Evolutionary conservation across 1,139 yeast species (phyloP).

Genomic region (Blastobotrys petasosporus): DNA sequence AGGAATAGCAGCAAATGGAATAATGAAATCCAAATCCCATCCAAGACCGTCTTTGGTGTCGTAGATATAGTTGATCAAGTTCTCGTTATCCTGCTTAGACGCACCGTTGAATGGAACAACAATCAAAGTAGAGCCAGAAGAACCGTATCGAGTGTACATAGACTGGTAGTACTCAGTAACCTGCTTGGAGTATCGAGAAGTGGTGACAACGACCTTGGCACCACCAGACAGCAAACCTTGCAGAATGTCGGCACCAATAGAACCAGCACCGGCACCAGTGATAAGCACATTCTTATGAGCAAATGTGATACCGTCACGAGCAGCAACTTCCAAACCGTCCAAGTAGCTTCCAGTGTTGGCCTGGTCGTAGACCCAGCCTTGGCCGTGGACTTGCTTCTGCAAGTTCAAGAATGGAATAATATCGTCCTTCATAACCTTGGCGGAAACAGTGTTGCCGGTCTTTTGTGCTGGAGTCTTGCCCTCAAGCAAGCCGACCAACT

Average conservation of each 20-base stretch:
- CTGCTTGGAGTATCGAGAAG: slow-evolving; percentile 89
- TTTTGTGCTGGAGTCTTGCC: slow-evolving; percentile 51
- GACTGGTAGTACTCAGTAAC: slow-evolving; percentile 95
- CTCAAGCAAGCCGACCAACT: slow-evolving; percentile 69
- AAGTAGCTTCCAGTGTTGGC: slow-evolving; percentile 70
- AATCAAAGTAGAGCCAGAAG: slow-evolving; percentile 81
- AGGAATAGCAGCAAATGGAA: slow-evolving; percentile 98
- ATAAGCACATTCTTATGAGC: slow-evolving; percentile 83
- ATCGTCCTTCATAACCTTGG: slow-evolving; percentile 43
- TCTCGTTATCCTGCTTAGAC: slow-evolving; percentile 86
- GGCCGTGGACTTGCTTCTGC: slow-evolving; percentile 65
- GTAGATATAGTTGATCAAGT: slow-evolving; percentile 79
- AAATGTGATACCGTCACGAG: slow-evolving; percentile 84
- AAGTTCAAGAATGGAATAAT: slow-evolving; percentile 93
- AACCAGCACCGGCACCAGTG: slow-evolving; percentile 99
- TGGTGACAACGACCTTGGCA: slow-evolving; percentile 93
- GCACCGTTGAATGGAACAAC: slow-evolving; percentile 99
- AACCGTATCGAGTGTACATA: slow-evolving; percentile 87
- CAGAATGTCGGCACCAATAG: slow-evolving; percentile 94
- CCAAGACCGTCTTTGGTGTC: slow-evolving; percentile 84
- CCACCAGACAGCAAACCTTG: slow-evolving; percentile 97
- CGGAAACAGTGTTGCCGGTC: slow-evolving; percentile 30
- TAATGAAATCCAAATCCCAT: slow-evolving; percentile 93
- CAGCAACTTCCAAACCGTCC: slow-evolving; percentile 88
- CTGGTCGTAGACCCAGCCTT: slow-evolving; percentile 81